phyloP scores from a whole-genome alignment of 2,329 filamentous ascomycete species.

The Clarireedia hainanense region DNA sequence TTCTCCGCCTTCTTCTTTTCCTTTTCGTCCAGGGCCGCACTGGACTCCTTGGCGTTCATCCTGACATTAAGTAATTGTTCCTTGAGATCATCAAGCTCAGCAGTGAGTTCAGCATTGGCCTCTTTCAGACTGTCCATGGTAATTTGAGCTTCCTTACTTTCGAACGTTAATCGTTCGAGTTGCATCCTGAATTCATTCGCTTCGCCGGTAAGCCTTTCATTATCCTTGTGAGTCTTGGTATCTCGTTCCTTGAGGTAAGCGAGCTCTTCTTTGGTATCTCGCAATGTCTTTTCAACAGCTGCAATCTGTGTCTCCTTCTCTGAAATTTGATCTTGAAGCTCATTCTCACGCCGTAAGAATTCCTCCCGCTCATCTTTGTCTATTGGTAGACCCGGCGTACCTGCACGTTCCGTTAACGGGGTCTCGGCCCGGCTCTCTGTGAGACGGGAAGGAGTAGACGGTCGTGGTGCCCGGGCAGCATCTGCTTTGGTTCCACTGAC shows the following conservation, averaged over 20 bases:
- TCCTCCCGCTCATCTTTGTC: constrained; percentile 98
- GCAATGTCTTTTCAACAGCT: constrained; percentile 70
- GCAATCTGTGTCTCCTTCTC: constrained; percentile 83
- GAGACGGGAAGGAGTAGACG: constrained; percentile 53
- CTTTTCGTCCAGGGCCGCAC: constrained; percentile 86
- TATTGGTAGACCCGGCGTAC: constrained; percentile 77
- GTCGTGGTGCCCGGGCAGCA: constrained; percentile 35
- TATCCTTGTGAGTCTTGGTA: constrained; percentile 75
- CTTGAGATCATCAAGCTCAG: constrained; percentile 90
- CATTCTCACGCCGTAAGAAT: constrained; percentile 89
- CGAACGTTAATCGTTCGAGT: constrained; percentile 87
- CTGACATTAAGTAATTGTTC: constrained; percentile 92
- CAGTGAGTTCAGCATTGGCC: constrained; percentile 85
- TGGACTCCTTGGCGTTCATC: constrained; percentile 93
- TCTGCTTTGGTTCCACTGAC: constrained; percentile 46
- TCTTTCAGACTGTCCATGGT: constrained; percentile 98
- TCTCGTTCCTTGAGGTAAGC: constrained; percentile 79
- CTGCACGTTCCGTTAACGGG: constrained; percentile 70
- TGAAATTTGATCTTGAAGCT: constrained; percentile 90
- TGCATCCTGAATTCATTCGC: constrained; percentile 95
- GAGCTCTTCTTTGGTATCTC: constrained; percentile 81
- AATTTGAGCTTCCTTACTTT: constrained; percentile 93
- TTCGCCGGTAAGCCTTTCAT: constrained; percentile 77
- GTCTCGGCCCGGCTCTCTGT: constrained; percentile 56
- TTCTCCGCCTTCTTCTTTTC: constrained; percentile 98